Conservation (phyloP, 164 flowering plant genomes). For the Cinnamomum micranthum region DNA sequence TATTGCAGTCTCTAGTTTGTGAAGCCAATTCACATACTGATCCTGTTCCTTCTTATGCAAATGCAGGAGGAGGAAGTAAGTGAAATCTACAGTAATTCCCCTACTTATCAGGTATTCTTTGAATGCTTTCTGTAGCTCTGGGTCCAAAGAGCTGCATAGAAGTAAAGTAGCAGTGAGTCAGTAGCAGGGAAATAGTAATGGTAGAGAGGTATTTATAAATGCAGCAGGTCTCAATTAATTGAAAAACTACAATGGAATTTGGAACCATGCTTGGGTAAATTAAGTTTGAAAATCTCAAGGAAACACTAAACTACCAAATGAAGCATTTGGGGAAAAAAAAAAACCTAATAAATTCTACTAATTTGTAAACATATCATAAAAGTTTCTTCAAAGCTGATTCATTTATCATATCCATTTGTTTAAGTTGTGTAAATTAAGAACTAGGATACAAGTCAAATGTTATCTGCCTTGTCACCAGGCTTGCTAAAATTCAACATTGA, state of each 20-base stretch:
- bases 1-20: slow-evolving; percentile 36
- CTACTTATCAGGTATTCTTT: slow-evolving; percentile 45
- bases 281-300: background rate
- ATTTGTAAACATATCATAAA: background rate
- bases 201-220: background rate
- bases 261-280: background rate
- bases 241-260: background rate
- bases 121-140: slow-evolving; percentile 46
- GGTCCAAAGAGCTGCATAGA: slow-evolving; percentile 57
- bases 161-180: background rate
- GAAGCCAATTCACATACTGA: slow-evolving; percentile 72
- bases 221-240: background rate
- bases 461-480: too few species aligned
- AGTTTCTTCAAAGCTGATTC: background rate
- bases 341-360: background rate
- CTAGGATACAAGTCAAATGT: too few species aligned
- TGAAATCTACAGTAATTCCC: slow-evolving; percentile 55
- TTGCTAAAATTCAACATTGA: too few species aligned
- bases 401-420: too few species aligned
- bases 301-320: background rate
- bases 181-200: too few species aligned
- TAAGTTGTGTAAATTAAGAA: too few species aligned
- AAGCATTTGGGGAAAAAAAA: too few species aligned
- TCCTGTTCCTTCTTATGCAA: slow-evolving; percentile 64
- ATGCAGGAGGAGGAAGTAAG: slow-evolving; percentile 57